phyloP scores from a whole-genome alignment of 2,329 filamentous ascomycete genomes.

The Monilinia laxa region DNA sequence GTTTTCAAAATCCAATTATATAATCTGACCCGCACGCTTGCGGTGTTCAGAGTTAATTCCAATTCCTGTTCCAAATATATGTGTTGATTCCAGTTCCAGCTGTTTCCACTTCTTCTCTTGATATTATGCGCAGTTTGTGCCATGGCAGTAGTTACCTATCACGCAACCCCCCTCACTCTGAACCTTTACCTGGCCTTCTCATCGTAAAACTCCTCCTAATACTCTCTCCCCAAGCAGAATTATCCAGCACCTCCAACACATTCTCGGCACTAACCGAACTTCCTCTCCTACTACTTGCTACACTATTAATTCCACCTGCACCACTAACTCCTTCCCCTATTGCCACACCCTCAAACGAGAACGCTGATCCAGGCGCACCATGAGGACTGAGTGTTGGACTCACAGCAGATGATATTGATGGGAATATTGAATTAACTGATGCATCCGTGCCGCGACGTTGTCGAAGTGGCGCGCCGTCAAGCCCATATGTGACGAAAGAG shows the following conservation, averaged over 20 bases:
- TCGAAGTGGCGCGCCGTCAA: slow-evolving; percentile 34
- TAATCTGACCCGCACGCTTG: background rate
- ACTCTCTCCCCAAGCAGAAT: slow-evolving; percentile 91
- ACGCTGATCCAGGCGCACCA: slow-evolving; percentile 42
- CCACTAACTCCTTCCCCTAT: slow-evolving; percentile 28
- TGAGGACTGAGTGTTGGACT: slow-evolving; percentile 35
- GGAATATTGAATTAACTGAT: slow-evolving; percentile 20
- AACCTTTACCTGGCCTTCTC: slow-evolving; percentile 44
- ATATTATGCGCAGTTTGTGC: background rate
- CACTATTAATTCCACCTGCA: slow-evolving; percentile 29
- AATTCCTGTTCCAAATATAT: background rate
- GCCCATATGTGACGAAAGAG: slow-evolving; percentile 38
- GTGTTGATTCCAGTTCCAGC: background rate
- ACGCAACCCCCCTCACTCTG: background rate
- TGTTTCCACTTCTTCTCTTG: background rate
- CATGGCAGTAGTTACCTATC: background rate
- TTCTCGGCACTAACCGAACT: slow-evolving; percentile 73
- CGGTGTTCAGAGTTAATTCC: background rate
- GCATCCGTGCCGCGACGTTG: slow-evolving; percentile 31
- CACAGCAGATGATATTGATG: slow-evolving; percentile 29
- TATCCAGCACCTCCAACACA: slow-evolving; percentile 81
- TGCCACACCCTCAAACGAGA: slow-evolving; percentile 36
- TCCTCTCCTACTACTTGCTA: slow-evolving; percentile 57
- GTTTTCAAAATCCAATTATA: background rate
- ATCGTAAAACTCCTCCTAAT: slow-evolving; percentile 83